Conservation (phyloP, 2,329 filamentous ascomycete species). For the Calonectria multiphialidica region DNA sequence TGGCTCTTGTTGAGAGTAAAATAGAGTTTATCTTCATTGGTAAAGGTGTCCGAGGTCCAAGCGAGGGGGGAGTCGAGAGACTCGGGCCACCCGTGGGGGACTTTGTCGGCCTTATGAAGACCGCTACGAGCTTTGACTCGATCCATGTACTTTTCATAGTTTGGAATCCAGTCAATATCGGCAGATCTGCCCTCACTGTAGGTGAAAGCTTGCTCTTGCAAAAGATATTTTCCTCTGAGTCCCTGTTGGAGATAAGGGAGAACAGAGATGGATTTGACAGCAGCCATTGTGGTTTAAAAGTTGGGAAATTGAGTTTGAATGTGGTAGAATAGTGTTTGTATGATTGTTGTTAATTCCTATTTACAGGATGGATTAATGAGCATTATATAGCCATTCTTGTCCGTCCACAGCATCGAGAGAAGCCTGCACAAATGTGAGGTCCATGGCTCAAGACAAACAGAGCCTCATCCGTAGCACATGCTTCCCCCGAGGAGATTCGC, state of each 20-base stretch:
- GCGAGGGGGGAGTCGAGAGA: not conserved
- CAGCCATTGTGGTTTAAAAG: not conserved
- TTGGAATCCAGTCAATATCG: constrained; percentile 13
- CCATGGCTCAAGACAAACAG: not conserved
- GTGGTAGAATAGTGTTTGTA: not conserved
- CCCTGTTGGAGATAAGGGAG: not conserved
- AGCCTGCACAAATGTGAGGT: not conserved
- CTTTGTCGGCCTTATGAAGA: not conserved
- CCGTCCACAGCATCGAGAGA: not conserved
- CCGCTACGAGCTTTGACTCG: not conserved
- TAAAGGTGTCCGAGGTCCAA: not conserved
- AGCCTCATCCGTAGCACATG: not conserved
- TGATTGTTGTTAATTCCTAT: not conserved
- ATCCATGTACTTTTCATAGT: constrained; percentile 13
- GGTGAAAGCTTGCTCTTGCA: not conserved
- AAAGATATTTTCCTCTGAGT: not conserved
- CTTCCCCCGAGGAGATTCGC: not conserved
- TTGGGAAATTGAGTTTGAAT: not conserved
- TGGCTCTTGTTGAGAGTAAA: not conserved
- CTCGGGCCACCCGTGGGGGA: not conserved
- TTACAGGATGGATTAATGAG: not conserved
- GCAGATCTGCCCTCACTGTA: not conserved
- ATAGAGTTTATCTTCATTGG: not conserved
- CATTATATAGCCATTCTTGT: not conserved
- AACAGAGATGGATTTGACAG: not conserved